Base-by-base conservation (phyloP, 345 rosid species). In the Dipteronia sinensis region DNA sequence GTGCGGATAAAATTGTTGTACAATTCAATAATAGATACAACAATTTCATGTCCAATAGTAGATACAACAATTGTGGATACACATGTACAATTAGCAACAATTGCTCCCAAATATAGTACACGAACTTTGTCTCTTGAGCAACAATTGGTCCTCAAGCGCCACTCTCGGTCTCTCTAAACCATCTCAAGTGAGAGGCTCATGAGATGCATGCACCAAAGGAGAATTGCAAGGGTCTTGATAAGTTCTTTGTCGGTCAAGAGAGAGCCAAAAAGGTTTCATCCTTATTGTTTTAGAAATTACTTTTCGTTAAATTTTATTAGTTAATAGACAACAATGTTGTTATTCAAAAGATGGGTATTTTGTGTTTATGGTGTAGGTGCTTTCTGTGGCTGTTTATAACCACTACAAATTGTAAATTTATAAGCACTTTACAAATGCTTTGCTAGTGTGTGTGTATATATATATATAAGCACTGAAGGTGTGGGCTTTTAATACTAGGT, bases 371-470 rank as follows among this genome's bases (percentile, higher is more conserved):
- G 17, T 81, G 42, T 90, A 93, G 99, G 97, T 95, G 72, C 93
- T 95, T 73, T 85, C 98, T 31, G 98, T 95, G 46, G 99, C 98
- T 78, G 98, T 95, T 70, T 90, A 95, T 78, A 95, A 95, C 74
- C 99, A 95, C 79, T 95, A 95, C 75, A 95, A 31, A 19, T 7
- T 22, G 10, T 46, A 47, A 16, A 25, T 64, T 20, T 55, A 6
- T 29, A 82, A 72, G 64, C 80, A 59, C 13, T 59, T 59, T 27
- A 10, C 64, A 20, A 59, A 59, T 59, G 64, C 4, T 20, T 42
- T 59, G 64, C 63, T 20, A 59, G 49, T 46, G 38, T 34, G 38
- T 46, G n/a, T n/a, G n/a, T n/a, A n/a, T n/a, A n/a, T n/a, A n/a
- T n/a, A n/a, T n/a, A n/a, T n/a, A n/a, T n/a, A n/a, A n/a, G n/a